A percentile compares a stretch with the other conserved stretches of the same genome.
These are phyloP conservation scores for Tephrocybe sp. DNA, from an alignment of 768 basidiomycete genomes.

Conservation along the genomic window DNA sequence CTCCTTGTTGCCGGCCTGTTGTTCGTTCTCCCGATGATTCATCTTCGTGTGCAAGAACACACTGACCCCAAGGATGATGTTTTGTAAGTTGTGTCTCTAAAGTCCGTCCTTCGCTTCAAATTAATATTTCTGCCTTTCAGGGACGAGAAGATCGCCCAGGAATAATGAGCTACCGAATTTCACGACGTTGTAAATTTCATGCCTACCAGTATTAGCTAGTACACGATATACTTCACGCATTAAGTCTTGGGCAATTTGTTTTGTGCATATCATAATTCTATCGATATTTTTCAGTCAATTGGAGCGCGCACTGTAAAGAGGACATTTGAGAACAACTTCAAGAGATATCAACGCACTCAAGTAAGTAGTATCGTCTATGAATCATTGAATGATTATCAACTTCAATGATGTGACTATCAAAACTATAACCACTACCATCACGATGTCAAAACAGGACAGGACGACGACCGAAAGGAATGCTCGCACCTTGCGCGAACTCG, in stretches of 20 bases:
- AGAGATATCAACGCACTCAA: not conserved
- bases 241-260: not conserved
- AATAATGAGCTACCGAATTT: not conserved
- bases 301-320: too few relatives aligned
- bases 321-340: not conserved
- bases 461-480: constrained; percentile 80
- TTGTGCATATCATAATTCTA: not conserved
- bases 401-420: not conserved
- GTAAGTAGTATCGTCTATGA: not conserved
- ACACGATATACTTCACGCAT: constrained; percentile 1
- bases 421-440: constrained; percentile 14
- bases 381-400: too few relatives aligned
- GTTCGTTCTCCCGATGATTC: constrained; percentile 72
- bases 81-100: constrained; percentile 34
- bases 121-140: not conserved
- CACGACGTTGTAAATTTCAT: not conserved
- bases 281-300: too few relatives aligned
- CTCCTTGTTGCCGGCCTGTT: constrained; percentile 61
- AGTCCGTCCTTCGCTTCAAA: constrained; percentile 12
- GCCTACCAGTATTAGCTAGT: not conserved
- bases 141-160: not conserved
- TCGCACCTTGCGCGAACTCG: constrained; percentile 76
- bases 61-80: constrained; percentile 50
- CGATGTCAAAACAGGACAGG: constrained; percentile 70
- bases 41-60: constrained; percentile 62